Conservation (phyloP, 2,329 filamentous ascomycete species). For the Penicillium italicum region DNA sequence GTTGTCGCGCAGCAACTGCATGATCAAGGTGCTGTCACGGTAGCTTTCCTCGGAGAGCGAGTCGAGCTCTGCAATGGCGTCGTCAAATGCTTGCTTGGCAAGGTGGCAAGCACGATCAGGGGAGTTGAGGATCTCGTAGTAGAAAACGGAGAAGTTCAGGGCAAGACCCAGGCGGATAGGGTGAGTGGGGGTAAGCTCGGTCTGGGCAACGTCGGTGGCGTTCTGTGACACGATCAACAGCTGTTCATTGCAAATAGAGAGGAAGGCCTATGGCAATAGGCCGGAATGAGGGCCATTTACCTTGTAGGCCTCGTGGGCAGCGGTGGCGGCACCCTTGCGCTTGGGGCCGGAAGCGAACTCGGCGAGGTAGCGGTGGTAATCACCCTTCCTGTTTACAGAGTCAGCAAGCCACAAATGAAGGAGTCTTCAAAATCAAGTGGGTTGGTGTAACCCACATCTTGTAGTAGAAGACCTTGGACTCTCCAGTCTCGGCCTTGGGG, state of each 20-base stretch:
- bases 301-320: slow-evolving; percentile 98
- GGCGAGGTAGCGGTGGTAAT: slow-evolving; percentile 98
- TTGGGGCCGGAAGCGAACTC: slow-evolving; percentile 94
- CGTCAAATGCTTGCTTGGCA: slow-evolving; percentile 98
- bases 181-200: slow-evolving; percentile 93
- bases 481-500: slow-evolving; percentile 90
- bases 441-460: slow-evolving; percentile 69
- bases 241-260: background rate
- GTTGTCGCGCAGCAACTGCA: slow-evolving; percentile 98
- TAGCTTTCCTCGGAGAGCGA: slow-evolving; percentile 97
- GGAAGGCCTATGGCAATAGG: background rate
- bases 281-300: slow-evolving; percentile 48
- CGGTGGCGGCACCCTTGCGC: slow-evolving; percentile 91
- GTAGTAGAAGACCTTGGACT: slow-evolving; percentile 99
- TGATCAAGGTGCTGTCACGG: slow-evolving; percentile 98
- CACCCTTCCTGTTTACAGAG: slow-evolving; percentile 81
- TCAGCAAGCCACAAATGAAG: slow-evolving; percentile 68
- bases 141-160: slow-evolving; percentile 99
- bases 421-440: no score
- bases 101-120: slow-evolving; percentile 97
- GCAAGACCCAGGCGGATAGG: slow-evolving; percentile 96
- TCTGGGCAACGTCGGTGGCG: slow-evolving; percentile 97
- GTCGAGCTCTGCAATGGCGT: slow-evolving; percentile 97
- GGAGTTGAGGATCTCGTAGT: slow-evolving; percentile 99
- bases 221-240: slow-evolving; percentile 49